phyloP scores from a whole-genome alignment of 257 asterid species.

The Thymus mandschuricus region DNA sequence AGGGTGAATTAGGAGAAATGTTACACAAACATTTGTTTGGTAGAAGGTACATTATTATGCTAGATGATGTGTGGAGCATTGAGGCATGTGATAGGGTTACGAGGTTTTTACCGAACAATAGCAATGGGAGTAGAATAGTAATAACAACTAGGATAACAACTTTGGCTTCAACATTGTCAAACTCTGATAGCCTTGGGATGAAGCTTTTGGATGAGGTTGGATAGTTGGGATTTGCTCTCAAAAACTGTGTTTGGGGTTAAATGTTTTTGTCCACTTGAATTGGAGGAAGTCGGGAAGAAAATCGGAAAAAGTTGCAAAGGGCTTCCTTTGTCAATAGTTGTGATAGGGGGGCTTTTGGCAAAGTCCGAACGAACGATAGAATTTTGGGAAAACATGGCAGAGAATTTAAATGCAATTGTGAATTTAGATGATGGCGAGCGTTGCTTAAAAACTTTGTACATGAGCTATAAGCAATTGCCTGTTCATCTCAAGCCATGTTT shows the following conservation, averaged over 20 bases:
- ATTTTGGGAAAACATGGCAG: neutral
- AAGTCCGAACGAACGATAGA: neutral
- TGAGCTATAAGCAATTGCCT: neutral
- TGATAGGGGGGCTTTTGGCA: neutral
- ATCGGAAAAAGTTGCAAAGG: neutral
- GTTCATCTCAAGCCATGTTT: neutral
- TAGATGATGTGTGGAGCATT: neutral
- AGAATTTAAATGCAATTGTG: too few species aligned
- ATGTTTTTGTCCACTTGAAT: neutral
- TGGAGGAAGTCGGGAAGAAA: neutral
- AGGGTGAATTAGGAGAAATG: neutral
- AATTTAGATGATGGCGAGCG: neutral
- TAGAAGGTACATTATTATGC: neutral
- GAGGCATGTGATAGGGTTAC: neutral
- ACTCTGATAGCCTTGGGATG: neutral
- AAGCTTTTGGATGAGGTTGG: neutral
- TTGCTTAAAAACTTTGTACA: conserved; percentile 10
- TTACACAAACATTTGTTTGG: neutral
- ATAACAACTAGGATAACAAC: neutral
- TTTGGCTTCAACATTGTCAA: neutral
- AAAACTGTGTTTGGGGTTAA: neutral
- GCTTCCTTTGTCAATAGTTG: neutral
- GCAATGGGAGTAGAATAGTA: neutral
- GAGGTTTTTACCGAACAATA: neutral
- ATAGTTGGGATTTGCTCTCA: neutral